Percentiles rank a stretch among this genome's conserved stretches.
Conservation (phyloP, 2,329 filamentous ascomycete genomes). For the Mycosphaerelloides madeirae region DNA sequence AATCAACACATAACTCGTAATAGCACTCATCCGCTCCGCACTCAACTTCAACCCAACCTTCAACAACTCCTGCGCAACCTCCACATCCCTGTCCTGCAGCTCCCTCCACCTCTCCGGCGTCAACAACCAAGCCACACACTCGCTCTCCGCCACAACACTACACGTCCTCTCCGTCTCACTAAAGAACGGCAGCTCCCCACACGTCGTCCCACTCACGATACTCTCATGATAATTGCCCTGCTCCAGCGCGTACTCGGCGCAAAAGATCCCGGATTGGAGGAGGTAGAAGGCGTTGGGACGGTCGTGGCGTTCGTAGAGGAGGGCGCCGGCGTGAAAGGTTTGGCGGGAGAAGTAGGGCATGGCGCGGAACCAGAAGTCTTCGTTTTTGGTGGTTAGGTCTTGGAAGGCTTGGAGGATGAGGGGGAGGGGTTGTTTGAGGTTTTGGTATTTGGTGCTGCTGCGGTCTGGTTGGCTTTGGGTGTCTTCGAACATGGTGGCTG, state of each 20-base stretch:
- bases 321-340: conserved; percentile 62
- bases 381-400: conserved; percentile 75
- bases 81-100: conserved; percentile 67
- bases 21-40: conserved; percentile 80
- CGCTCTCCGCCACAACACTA: conserved; percentile 69
- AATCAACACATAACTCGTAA: conserved; percentile 48
- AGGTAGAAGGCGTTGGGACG: conserved; percentile 80
- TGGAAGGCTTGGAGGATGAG: conserved; percentile 95
- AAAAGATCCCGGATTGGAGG: conserved; percentile 79
- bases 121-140: conserved; percentile 75
- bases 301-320: conserved; percentile 74
- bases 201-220: conserved; percentile 90
- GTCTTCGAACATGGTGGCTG: conserved; percentile 62
- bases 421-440: conserved; percentile 83
- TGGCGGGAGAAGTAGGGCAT: conserved; percentile 69
- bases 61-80: conserved; percentile 78
- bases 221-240: conserved; percentile 86
- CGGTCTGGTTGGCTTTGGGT: conserved; percentile 46
- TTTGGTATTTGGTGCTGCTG: conserved; percentile 72
- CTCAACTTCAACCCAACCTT: conserved; percentile 88
- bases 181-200: conserved; percentile 94
- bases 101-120: conserved; percentile 65
- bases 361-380: conserved; percentile 90
- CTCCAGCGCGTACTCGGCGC: conserved; percentile 84
- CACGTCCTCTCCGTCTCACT: conserved; percentile 82